Percentiles rank a stretch among this genome's conserved stretches.
These are phyloP conservation scores for Epichloe gansuensis DNA, from an alignment of 2,329 filamentous ascomycete species.

Conservation along the genomic window DNA sequence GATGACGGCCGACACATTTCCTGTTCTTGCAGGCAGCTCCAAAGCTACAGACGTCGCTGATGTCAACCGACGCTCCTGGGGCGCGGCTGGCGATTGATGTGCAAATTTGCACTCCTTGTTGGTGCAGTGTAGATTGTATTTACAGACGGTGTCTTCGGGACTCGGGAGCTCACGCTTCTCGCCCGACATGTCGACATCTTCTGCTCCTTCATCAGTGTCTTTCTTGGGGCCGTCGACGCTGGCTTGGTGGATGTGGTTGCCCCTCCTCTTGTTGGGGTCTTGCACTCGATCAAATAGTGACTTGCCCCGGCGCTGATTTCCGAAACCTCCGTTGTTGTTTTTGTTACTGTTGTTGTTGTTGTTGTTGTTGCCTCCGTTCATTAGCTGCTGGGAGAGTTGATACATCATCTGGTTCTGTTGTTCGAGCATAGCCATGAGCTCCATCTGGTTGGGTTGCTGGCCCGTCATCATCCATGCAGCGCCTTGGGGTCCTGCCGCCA, in stretches of 20 bases:
- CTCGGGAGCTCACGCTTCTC: slow-evolving; percentile 41
- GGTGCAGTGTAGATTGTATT: slow-evolving; percentile 78
- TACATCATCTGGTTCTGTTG: slow-evolving; percentile 82
- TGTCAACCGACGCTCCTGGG: slow-evolving; percentile 64
- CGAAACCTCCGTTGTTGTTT: slow-evolving; percentile 14
- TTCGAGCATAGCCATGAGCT: slow-evolving; percentile 66
- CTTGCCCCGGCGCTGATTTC: slow-evolving; percentile 32
- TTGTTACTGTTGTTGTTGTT: slow-evolving; percentile 13
- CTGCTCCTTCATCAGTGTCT: slow-evolving; percentile 28
- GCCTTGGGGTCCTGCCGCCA: slow-evolving; percentile 26
- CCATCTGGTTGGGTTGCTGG: slow-evolving; percentile 36
- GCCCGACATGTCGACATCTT: slow-evolving; percentile 53
- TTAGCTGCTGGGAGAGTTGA: slow-evolving; percentile 53
- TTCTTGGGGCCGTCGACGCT: slow-evolving; percentile 22
- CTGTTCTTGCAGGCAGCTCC: slow-evolving; percentile 90
- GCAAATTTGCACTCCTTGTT: slow-evolving; percentile 87
- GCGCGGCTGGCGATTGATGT: slow-evolving; percentile 85
- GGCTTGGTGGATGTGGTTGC: slow-evolving; percentile 26
- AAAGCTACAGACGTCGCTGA: slow-evolving; percentile 69
- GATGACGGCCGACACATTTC: slow-evolving; percentile 86
- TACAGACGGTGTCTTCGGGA: slow-evolving; percentile 64
- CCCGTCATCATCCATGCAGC: slow-evolving; percentile 37
- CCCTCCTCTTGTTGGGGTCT: slow-evolving; percentile 32
- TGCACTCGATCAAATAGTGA: slow-evolving; percentile 69
- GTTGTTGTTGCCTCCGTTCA: slow-evolving; percentile 37